These are phyloP conservation scores for Tillandsia leiboldiana DNA, from an alignment of 176 grass and related monocot genomes.

Conservation along the genomic window DNA sequence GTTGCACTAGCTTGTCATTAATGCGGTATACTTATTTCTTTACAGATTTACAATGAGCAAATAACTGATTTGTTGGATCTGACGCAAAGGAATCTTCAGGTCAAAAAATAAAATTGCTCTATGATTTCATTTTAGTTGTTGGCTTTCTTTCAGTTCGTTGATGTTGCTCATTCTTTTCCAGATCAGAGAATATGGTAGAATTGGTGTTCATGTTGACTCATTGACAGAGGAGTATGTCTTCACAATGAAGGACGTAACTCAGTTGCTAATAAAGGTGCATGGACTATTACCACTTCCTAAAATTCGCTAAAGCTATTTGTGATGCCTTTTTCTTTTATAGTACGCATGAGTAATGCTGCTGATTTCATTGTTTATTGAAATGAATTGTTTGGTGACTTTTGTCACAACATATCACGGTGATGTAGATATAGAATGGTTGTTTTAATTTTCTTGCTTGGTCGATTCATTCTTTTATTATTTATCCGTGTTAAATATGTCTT, in stretches of 20 bases:
- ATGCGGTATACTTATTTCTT: constrained; percentile 1
- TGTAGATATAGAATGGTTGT: too few species aligned
- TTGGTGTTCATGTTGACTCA: constrained; percentile 82
- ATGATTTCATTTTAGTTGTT: neutral
- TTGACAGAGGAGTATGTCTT: constrained; percentile 77
- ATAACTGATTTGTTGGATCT: constrained; percentile 98
- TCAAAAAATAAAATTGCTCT: constrained; percentile 20
- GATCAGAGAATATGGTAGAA: constrained; percentile 96
- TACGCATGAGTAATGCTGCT: neutral
- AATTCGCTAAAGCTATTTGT: neutral
- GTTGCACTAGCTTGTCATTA: constrained; percentile 7
- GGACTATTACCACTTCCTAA: neutral
- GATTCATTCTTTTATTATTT: too few species aligned
- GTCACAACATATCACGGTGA: too few species aligned
- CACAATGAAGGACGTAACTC: constrained; percentile 76
- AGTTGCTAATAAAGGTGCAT: constrained; percentile 68
- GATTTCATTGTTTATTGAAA: too few species aligned
- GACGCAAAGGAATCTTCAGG: constrained; percentile 67
- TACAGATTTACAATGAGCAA: constrained; percentile 98
- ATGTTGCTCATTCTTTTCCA: constrained; percentile 35
- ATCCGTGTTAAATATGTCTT: too few species aligned
- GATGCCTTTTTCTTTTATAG: neutral
- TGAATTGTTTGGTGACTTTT: too few species aligned
- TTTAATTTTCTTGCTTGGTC: too few species aligned
- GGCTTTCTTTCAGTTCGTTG: constrained; percentile 12